These are phyloP conservation scores for Fraxinus cuspidata DNA, from an alignment of 257 asterid genomes.

Conservation along the genomic window DNA sequence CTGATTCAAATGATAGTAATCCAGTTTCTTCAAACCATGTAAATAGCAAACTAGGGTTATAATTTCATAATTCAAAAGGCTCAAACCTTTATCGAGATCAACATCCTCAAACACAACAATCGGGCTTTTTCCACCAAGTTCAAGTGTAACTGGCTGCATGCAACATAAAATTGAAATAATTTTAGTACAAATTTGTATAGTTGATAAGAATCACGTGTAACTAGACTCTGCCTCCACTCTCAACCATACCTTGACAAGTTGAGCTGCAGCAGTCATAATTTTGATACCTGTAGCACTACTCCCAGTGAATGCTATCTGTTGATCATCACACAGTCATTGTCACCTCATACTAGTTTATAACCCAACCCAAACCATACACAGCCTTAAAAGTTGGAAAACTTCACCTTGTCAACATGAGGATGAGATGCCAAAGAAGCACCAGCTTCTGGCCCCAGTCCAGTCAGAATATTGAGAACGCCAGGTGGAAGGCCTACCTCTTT, in stretches of 20 bases:
- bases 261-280: conserved; percentile 95
- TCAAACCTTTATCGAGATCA: conserved; percentile 88
- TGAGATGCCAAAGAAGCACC: conserved; percentile 95
- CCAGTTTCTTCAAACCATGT: conserved; percentile 2
- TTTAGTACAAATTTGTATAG: conserved; percentile 12
- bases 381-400: conserved; percentile 17
- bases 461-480: conserved; percentile 83
- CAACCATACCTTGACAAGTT: conserved; percentile 69
- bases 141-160: conserved; percentile 92
- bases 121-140: conserved; percentile 98
- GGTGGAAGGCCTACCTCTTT: conserved; percentile 87
- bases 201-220: conserved; percentile 1
- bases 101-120: conserved; percentile 92
- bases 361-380: neutral
- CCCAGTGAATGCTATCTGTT: conserved; percentile 93
- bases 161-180: conserved; percentile 14
- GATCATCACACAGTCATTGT: conserved; percentile 26
- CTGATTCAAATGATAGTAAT: neutral
- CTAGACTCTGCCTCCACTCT: neutral
- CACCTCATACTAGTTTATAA: neutral
- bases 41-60: conserved; percentile 9
- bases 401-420: conserved; percentile 97
- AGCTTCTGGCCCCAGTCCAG: conserved; percentile 90
- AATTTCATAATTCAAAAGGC: conserved; percentile 14
- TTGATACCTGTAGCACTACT: conserved; percentile 83